Base-by-base conservation (phyloP, 495 filamentous ascomycete genomes). In the Hypoxylon trugodes region DNA sequence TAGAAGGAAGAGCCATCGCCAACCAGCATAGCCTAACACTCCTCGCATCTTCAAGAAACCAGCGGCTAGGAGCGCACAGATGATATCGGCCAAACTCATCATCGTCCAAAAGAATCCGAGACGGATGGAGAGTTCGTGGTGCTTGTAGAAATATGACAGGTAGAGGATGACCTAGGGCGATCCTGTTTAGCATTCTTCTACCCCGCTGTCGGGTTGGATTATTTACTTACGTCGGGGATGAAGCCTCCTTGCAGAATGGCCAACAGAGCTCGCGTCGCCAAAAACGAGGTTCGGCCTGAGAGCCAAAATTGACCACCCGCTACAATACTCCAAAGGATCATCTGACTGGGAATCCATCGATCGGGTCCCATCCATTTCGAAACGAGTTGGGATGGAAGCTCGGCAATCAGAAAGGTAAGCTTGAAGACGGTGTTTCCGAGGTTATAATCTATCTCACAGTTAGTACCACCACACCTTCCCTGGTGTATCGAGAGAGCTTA, bases 281-380 rank as follows among this genome's bases (percentile, higher is more conserved):
- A 85, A 70, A 89, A 93, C 0, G 83, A 81, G 0, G 66, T 68
- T 32, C 79, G 72, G 6, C 83, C 83, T 37, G 70, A 79, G n/a
- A 93, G 60, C 53, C 84, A 84, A 3, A 87, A 82, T 70, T 93
- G 89, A 47, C 80, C 82, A 12, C 81, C 76, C 0, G 88, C 89
- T 21, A 91, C 83, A 6, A 90, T 60, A 74, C 86, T 89, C 90
- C 90, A 93, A 1, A 77, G 77, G 2, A 91, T 75, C 86, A 92
- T 92, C 64, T 93, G 90, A 35, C 88, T 77, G 0, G 90, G 89
- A 62, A 95, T 93, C 90, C 90, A 93, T 24, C 82, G 77, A 65
- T 93, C 90, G 0, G 90, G 89, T 0, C 91, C 91, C 19, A 94
- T 57, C 70, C 81, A 83, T 69, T 94, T 93, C 19, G 82, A 85